Evolutionary conservation across 2,329 filamentous ascomycete species (phyloP), one percentile per base, ranked within the genome.

Genomic region (Xylariaceae sp.): DNA sequence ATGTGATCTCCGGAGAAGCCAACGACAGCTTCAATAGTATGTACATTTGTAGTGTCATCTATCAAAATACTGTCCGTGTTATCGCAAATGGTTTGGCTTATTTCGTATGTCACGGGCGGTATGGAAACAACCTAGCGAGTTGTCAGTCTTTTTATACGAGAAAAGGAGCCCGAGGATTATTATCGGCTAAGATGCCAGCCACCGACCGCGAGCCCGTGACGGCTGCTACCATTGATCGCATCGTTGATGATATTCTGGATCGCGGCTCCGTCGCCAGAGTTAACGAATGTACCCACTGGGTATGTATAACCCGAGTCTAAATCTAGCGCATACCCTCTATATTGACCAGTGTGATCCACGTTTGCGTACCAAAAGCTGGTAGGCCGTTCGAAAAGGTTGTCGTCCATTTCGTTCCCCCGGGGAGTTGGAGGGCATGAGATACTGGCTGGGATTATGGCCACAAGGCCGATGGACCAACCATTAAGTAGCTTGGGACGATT

Each of bases 31-130:
- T 76, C 77, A 55, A 79, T 69, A 10, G 72, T 68, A 2, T 76
- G 76, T 20, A 73, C 73, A 50, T 77, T 68, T 3, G 72, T 76
- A 1, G 76, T 71, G 56, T 79, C 76, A n/a, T 76, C 77, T 73
- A 79, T 77, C 44, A 79, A 60, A 32, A 79, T 73, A 5, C 76
- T 79, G 45, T 77, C 76, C 0, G 76, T 77, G 51, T 75, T 74
- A 71, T 78, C 73, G 3, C 62, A 48, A 32, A 79, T 74, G 1
- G 76, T 77, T 45, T 70, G 49, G 53, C 64, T 68, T 49, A 79
- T 65, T 40, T 68, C 64, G 57, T 79, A 79, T 7, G 71, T 76
- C 42, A 76, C 77, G 1, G 75, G 70, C 0, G 75, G 75, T 41
- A 78, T 71, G 49, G 77, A 79, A 3, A 78, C 75, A 23, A 77